Evolutionary conservation across 495 filamentous ascomycete species (phyloP).

Genomic region (Thermothielavioides terrestris): DNA sequence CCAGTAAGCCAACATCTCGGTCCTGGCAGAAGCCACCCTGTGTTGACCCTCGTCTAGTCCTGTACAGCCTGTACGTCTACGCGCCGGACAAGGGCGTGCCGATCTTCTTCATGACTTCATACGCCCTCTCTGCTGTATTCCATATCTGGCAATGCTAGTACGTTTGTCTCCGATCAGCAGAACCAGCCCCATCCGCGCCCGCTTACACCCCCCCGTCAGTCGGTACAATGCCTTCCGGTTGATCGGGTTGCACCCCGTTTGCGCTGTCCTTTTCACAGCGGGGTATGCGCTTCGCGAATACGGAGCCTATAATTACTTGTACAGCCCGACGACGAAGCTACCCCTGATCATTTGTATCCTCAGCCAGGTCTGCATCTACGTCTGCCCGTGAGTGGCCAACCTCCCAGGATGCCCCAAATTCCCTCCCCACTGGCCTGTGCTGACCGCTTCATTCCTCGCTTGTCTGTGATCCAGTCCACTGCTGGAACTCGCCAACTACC

Average conservation of each 20-base stretch:
- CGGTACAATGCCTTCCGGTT: conserved; percentile 24
- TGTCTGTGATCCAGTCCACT: conserved; percentile 17
- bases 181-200: too few relatives aligned
- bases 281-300: conserved; percentile 27
- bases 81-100: conserved; percentile 26
- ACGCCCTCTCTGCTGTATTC: conserved; percentile 14
- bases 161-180: conserved; percentile 4
- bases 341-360: conserved; percentile 20
- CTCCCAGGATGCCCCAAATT: too few relatives aligned
- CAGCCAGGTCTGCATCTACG: conserved; percentile 26
- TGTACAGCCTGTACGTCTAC: conserved; percentile 26
- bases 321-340: conserved; percentile 1
- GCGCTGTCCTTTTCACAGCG: conserved; percentile 18
- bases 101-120: conserved; percentile 22
- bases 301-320: conserved; percentile 28
- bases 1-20: conserved; percentile 12
- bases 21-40: too few relatives aligned
- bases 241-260: conserved; percentile 20
- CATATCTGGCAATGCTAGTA: conserved; percentile 29
- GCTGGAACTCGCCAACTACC: conserved; percentile 35
- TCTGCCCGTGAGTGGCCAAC: conserved; percentile 31
- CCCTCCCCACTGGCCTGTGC: background rate
- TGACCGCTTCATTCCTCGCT: background rate
- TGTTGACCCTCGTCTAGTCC: conserved; percentile 10
- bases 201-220: conserved; percentile 8